Evolutionary conservation across 345 rosid species (phyloP), one percentile per base, ranked within the genome.

Genomic region (Rhizophora mangle): DNA sequence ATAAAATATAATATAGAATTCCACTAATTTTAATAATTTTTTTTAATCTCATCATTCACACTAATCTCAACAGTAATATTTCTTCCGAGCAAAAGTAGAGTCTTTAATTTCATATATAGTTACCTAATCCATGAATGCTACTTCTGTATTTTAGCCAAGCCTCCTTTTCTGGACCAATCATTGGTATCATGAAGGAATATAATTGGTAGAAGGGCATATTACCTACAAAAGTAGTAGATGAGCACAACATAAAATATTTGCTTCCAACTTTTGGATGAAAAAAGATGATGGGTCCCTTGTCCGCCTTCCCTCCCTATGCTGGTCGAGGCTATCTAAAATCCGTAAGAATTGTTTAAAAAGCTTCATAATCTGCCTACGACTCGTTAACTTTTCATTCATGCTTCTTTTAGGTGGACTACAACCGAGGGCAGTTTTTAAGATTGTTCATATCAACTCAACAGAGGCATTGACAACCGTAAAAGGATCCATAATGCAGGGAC

Each of bases 101-200:
- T 32, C 26, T 67, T 73, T 56, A 52, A 71, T 36, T 68, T 53
- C 39, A 60, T 39, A 62, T 49, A 37, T 22, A 24, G 60, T 74
- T 60, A 76, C 83, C 87, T 78, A 74, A 72, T 82, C 72, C 74
- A 69, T 67, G 54, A 74, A 77, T 5, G 63, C 64, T 55, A 71
- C 63, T 43, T 2, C 8, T 56, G 16, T 22, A 15, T 74, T 65
- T 72, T 52, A 60, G 73, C 71, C 67, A 61, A 69, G 43, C 22
- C 61, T 61, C 16, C 13, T 54, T 37, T 56, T 56, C 60, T 3
- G 56, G 78, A 56, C 82, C 81, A 82, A 78, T 80, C 74, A 82
- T 86, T 83, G 83, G 83, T 65, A 68, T 78, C 66, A 69, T 62
- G 1, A 53, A 71, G 76, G 86, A 79, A 82, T 80, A 76, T 78